Percentiles rank a stretch among this genome's conserved stretches.
Conservation (phyloP, 139 green algal species). For the Monoraphidium neglectum region DNA sequence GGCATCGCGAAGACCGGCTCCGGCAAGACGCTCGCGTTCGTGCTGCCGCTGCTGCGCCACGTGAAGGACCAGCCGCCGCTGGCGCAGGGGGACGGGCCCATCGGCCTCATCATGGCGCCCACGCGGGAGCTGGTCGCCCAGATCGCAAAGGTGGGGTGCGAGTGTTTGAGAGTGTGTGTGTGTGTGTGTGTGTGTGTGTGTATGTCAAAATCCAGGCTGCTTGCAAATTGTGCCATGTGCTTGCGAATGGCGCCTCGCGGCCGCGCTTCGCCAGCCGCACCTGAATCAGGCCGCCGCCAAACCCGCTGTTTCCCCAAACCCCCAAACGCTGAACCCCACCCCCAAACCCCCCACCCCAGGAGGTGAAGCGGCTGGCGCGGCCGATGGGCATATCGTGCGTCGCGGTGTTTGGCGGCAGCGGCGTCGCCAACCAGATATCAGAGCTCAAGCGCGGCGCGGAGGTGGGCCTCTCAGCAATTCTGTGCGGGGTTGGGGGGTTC, state of each 20-base stretch:
- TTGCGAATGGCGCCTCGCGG: too few relatives aligned
- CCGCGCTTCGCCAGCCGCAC: too few relatives aligned
- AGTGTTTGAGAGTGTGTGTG: too few relatives aligned
- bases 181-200: background rate
- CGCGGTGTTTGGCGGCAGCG: conserved; percentile 90
- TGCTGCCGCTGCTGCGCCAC: conserved; percentile 96
- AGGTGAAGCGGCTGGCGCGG: conserved; percentile 76
- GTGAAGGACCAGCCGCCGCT: conserved; percentile 92
- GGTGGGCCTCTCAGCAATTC: background rate
- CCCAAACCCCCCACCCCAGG: conserved; percentile 59
- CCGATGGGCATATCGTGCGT: conserved; percentile 66
- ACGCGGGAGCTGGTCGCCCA: conserved; percentile 95
- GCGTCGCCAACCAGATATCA: conserved; percentile 89
- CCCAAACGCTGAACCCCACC: background rate
- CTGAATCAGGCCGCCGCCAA: too few relatives aligned
- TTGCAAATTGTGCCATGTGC: too few relatives aligned
- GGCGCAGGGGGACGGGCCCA: conserved; percentile 79
- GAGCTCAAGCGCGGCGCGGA: conserved; percentile 93
- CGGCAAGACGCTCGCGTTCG: conserved; percentile 98
- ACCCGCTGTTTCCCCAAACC: too few relatives aligned
- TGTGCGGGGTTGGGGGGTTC: too few relatives aligned
- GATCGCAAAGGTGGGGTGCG: conserved; percentile 61
- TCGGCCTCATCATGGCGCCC: conserved; percentile 95
- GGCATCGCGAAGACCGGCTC: conserved; percentile 97
- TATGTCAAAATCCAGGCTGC: background rate